These are phyloP conservation scores for Lepidium didymum DNA, from an alignment of 345 rosid species.

Conservation along the genomic window DNA sequence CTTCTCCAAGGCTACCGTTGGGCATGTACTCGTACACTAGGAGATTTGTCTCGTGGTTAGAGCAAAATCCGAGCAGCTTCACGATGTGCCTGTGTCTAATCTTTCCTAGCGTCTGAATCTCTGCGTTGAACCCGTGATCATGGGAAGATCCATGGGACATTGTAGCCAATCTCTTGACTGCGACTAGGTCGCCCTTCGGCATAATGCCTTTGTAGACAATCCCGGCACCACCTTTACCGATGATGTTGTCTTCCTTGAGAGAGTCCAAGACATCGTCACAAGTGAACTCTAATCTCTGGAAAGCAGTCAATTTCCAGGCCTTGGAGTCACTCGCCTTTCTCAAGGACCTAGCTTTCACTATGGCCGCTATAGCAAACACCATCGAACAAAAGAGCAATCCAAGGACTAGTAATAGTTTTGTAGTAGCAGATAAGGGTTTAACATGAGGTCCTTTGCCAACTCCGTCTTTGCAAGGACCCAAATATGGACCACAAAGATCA, in stretches of 20 bases:
- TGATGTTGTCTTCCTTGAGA: slow-evolving; percentile 77
- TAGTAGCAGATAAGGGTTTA: slow-evolving; percentile 56
- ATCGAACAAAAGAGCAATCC: slow-evolving; percentile 75
- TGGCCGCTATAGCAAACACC: slow-evolving; percentile 66
- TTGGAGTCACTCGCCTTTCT: slow-evolving; percentile 59
- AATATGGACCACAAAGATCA: slow-evolving; percentile 68
- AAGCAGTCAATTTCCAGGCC: slow-evolving; percentile 80
- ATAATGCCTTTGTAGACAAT: slow-evolving; percentile 72
- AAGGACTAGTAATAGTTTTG: slow-evolving; percentile 67
- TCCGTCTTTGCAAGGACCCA: slow-evolving; percentile 48
- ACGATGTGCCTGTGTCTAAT: slow-evolving; percentile 81
- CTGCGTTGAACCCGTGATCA: slow-evolving; percentile 87
- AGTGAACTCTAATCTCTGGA: slow-evolving; percentile 77
- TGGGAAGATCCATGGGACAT: slow-evolving; percentile 84
- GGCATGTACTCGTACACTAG: slow-evolving; percentile 33
- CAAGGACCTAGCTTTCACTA: slow-evolving; percentile 62
- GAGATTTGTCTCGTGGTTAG: slow-evolving; percentile 84
- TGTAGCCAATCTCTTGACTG: slow-evolving; percentile 63
- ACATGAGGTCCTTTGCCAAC: slow-evolving; percentile 38
- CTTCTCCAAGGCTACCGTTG: slow-evolving; percentile 79
- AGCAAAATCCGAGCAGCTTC: slow-evolving; percentile 69
- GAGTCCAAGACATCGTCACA: slow-evolving; percentile 65
- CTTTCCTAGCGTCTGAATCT: slow-evolving; percentile 80
- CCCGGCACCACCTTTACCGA: slow-evolving; percentile 87
- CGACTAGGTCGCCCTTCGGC: slow-evolving; percentile 66